A percentile compares a stretch with the other conserved stretches of the same genome.
Conservation (phyloP, 2,329 filamentous ascomycete species). For the Trichoderma simmonsii region DNA sequence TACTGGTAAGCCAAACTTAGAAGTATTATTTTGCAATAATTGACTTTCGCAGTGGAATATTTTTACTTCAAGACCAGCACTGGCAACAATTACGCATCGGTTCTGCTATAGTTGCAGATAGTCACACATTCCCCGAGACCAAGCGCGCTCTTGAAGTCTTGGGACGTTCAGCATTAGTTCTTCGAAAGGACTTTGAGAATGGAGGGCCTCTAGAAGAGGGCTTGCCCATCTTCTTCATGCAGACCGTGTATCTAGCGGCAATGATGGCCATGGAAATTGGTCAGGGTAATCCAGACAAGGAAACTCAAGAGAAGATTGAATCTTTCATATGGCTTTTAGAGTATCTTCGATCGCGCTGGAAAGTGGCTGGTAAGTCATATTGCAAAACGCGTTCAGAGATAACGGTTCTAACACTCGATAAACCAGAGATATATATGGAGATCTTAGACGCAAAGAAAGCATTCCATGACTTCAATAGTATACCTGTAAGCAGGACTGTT, state of each 20-base stretch:
- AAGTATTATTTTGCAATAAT: background rate
- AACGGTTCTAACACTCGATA: background rate
- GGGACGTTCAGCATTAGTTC: background rate
- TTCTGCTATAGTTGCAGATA: background rate
- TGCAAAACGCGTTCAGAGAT: fast-evolving
- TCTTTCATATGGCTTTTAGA: background rate
- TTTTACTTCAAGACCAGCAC: background rate
- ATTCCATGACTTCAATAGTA: background rate
- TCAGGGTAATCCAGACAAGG: background rate
- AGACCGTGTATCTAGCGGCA: background rate
- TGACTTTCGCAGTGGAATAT: background rate
- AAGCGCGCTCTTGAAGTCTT: background rate
- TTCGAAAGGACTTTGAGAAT: background rate
- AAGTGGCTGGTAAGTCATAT: background rate
- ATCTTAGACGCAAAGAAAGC: background rate
- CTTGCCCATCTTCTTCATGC: background rate
- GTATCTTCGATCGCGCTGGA: background rate
- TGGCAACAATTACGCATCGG: background rate
- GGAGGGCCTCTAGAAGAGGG: background rate
- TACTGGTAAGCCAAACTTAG: background rate
- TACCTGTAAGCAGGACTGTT: background rate
- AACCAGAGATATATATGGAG: background rate
- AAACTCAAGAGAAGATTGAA: background rate
- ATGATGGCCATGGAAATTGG: background rate
- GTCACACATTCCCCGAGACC: background rate